Evolutionary conservation across 768 basidiomycete genomes (phyloP).

Genomic region (Xerocomellus amylosporus): DNA sequence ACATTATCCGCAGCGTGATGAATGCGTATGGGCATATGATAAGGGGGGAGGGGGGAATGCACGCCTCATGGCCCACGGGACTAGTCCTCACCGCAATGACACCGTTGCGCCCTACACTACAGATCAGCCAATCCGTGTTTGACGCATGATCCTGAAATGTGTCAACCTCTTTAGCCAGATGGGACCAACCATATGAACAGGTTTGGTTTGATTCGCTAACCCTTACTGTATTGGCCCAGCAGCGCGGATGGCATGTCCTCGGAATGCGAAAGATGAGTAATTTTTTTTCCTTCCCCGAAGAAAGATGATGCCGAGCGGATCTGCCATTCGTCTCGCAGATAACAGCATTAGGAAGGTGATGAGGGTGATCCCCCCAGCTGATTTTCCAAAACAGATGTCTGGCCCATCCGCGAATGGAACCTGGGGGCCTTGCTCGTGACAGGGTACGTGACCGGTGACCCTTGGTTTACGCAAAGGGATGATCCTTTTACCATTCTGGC

Average conservation of each 20-base stretch:
- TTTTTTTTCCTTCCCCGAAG: neutral
- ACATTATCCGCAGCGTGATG: conserved; percentile 1
- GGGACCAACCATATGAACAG: neutral
- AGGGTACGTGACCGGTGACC: conserved; percentile 11
- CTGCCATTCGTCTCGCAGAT: conserved; percentile 15
- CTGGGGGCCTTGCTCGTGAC: conserved; percentile 10
- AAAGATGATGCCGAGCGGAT: conserved; percentile 5
- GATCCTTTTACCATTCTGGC: conserved; percentile 17
- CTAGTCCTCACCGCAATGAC: conserved; percentile 4
- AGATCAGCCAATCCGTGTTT: conserved; percentile 2
- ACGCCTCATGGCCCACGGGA: conserved; percentile 9
- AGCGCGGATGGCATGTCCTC: conserved; percentile 13
- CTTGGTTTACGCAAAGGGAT: conserved; percentile 12
- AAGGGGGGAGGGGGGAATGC: neutral
- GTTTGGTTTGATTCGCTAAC: conserved; percentile 3
- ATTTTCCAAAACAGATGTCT: conserved; percentile 16
- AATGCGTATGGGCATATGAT: neutral
- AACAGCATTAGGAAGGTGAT: conserved; percentile 21
- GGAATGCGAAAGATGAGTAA: conserved; percentile 11
- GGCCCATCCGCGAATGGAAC: conserved; percentile 11
- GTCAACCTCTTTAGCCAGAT: conserved; percentile 12
- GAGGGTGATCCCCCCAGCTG: conserved; percentile 9
- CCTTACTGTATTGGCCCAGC: neutral
- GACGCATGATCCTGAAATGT: conserved; percentile 18
- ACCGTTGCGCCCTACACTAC: conserved; percentile 14